phyloP scores from a whole-genome alignment of 2,329 filamentous ascomycete genomes.

The Exophiala bonariae region DNA sequence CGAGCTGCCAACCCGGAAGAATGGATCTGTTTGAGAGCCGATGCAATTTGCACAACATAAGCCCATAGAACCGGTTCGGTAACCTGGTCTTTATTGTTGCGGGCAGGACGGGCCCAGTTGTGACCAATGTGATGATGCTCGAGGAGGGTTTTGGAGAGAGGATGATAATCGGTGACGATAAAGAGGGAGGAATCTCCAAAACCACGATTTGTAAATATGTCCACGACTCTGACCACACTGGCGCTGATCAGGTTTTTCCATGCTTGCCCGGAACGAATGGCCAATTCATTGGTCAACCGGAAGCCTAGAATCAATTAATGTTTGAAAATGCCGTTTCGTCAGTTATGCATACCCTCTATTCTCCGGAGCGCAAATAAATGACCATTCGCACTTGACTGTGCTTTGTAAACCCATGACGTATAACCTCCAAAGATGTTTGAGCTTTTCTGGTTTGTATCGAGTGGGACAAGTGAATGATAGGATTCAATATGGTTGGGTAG shows the following conservation, averaged over 20 bases:
- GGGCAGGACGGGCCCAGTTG: conserved; percentile 42
- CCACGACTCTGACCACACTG: conserved; percentile 80
- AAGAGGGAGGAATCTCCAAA: conserved; percentile 95
- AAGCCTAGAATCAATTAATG: conserved; percentile 57
- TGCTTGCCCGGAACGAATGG: conserved; percentile 79
- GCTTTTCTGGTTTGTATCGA: conserved; percentile 82
- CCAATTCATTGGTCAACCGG: conserved; percentile 82
- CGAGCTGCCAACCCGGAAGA: conserved; percentile 76
- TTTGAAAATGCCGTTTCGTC: neutral
- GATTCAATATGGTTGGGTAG: conserved; percentile 76
- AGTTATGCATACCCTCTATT: conserved; percentile 69
- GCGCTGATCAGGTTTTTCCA: conserved; percentile 86
- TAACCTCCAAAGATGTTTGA: conserved; percentile 75
- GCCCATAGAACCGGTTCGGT: conserved; percentile 81
- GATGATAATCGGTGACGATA: conserved; percentile 91
- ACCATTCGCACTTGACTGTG: conserved; percentile 82
- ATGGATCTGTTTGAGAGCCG: conserved; percentile 84
- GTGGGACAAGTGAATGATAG: conserved; percentile 87
- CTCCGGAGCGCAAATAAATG: conserved; percentile 83
- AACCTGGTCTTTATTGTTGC: conserved; percentile 53
- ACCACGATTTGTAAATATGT: conserved; percentile 88
- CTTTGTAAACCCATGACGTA: conserved; percentile 93
- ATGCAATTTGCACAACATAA: conserved; percentile 89
- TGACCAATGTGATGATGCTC: conserved; percentile 65
- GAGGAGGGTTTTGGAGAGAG: conserved; percentile 82